Evolutionary conservation across 1,284 basidiomycete genomes (phyloP), one percentile per base, ranked within the genome.

Genomic region (Porodaedalea pini): DNA sequence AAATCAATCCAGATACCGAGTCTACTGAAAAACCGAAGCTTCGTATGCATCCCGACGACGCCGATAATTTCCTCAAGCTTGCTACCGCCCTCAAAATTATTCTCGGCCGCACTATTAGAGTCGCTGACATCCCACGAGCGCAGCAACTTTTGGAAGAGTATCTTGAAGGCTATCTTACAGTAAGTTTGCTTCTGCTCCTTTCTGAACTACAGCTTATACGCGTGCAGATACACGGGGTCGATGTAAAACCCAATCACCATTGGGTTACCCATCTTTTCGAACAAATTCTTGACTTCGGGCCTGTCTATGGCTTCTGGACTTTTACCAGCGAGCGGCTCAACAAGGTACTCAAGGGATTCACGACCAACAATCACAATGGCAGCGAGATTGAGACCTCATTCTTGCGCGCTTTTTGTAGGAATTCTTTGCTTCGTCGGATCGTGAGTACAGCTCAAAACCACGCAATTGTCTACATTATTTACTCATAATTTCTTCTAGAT

Each of bases 71-170:
- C 47, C 52, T 58, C 6, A 57, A 53, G 27, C 54, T 63, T 7
- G 39, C 60, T 3, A 56, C 62, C 4, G 41, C 63, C 15, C 32
- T 65, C n/a, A 62, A 62, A 43, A 57, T 65, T 7, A 27, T 65
- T 10, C 29, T 59, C 4, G 39, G 25, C n/a, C 21, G 51, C 10
- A 54, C 52, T 10, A 13, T 62, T 11, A 44, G 29, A 2, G 48
- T 55, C 13, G 36, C 36, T 6, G 40, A 56, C 2, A 5, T 62
- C 6, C 32, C 37, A 11, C 54, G 58, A 2, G 62, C 40, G 2
- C 31, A 56, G n/a, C 2, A 2, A 5, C 54, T 65, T 15, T 50
- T 58, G 3, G 15, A 25, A 2, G 59, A 61, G n/a, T 63, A 62
- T 43, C 51, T 63, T 11, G 4, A 44, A 11, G 36, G 48, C 2